Evolutionary conservation across 1,284 basidiomycete species (phyloP), one percentile per base, ranked within the genome.

Genomic region (Ustilago vetiveriae): DNA sequence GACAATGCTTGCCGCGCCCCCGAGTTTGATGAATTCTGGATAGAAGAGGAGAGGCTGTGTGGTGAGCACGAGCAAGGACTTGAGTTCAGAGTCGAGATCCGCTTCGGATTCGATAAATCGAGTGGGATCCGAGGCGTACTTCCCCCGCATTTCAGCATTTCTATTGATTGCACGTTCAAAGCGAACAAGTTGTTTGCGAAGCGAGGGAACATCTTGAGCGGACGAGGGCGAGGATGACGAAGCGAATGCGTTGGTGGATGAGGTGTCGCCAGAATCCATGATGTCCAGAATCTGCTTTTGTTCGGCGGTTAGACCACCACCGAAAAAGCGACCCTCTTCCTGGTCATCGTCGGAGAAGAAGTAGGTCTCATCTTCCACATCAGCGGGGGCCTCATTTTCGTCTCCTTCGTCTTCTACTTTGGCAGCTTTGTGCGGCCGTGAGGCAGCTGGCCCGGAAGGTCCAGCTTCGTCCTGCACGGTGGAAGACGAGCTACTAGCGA

Each of bases 31-130:
- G 36, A 98, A 86, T 80, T 98, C 94, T 5, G 92, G 90, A 82
- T 98, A 99, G 65, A 92, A 90, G 8, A 92, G 82, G 4, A 85
- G 84, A 0, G 94, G 92, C 14, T 88, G 88, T 78, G 97, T 93
- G 0, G 96, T 92, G n/a, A 98, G 85, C 2, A 94, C 89, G 46
- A 97, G 85, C 3, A 90, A 86, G 79, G 65, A 63, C 29, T 95
- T 94, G 62, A 98, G 87, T 14, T 92, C 88, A 47, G 86, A 85
- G 76, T 98, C 92, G 8, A 98, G 87, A 78, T 97, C 93, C 23
- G 92, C 91, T 85, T 99, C 96, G 0, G 96, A 98, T 76, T 98
- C 94, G 77, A 99, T 96, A 85, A 98, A 99, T 82, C 94, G 95
- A 9, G 64, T 49, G 0, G 82, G 82, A 22, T 82, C 63, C 26